Evolutionary conservation across 768 basidiomycete species (phyloP), one percentile per base, ranked within the genome.

Genomic region (Leucosporidium yakuticum): DNA sequence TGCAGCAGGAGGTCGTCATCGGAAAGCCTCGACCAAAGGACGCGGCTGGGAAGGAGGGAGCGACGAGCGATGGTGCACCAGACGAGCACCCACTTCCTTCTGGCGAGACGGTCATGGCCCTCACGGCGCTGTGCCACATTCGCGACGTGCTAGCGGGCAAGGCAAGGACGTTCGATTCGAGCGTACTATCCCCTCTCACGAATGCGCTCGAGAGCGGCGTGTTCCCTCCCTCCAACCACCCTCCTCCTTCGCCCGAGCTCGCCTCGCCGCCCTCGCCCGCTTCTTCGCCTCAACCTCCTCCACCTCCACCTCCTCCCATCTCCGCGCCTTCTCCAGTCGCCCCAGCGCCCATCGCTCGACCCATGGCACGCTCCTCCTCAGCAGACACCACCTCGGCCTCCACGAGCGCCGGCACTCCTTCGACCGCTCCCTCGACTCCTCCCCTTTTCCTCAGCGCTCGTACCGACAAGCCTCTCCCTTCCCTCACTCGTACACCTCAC

Each of bases 91-190:
- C 27, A 31, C 47, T 50, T 60, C 55, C 62, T 36, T 48, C 39
- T 15, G 11, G 6, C 25, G 44, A 60, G 44, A n/a, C 32, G 50
- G 12, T 57, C 5, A 64, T 67, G 63, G 65, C 71, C 29, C 60
- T 73, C 23, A 69, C 68, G 6, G 65, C 71, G n/a, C 51, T 73
- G 7, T 62, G 64, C 60, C 68, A 69, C 27, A 63, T 73, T 19
- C 54, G 71, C 1, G 71, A 73, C 53, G 68, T 69, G 0, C 60
- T 73, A 5, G 63, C 60, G 20, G 71, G 71, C 4, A 27, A 51
- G 21, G 68, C 65, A 4, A 21, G 31, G 4, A 17, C 19, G 1
- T 73, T 73, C 57, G 57, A 67, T 31, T 14, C 67, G 6, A 57
- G 48, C 25, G 68, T 72, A 3, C 48, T 72, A 3, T 15, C 19